Percentiles rank a stretch among this genome's conserved stretches.
phyloP scores from a whole-genome alignment of 2,329 filamentous ascomycete species.

The Penicillium expansum region DNA sequence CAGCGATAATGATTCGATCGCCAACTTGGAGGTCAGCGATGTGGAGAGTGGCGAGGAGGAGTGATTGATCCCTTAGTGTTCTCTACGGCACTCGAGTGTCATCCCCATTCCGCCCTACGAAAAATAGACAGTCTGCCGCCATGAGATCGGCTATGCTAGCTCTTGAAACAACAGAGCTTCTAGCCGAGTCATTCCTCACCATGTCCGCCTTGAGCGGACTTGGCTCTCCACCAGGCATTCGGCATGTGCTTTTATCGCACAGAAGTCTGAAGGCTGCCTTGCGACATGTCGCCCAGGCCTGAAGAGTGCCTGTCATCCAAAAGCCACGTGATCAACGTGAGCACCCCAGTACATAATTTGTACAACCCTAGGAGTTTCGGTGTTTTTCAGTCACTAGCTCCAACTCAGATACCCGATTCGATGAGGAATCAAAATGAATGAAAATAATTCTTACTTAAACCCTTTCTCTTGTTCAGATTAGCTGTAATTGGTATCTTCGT shows the following conservation, averaged over 20 bases:
- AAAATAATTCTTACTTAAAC: neutral
- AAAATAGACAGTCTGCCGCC: neutral
- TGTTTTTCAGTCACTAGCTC: neutral
- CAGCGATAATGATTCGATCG: conserved; percentile 44
- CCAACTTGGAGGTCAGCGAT: conserved; percentile 44
- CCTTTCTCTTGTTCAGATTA: neutral
- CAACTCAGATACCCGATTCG: conserved; percentile 13
- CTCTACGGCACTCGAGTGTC: conserved; percentile 5
- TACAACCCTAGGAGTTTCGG: neutral
- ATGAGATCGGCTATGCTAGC: neutral
- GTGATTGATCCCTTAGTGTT: conserved; percentile 16
- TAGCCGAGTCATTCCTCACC: neutral
- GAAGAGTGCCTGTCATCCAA: neutral
- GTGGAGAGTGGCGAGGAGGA: conserved; percentile 45
- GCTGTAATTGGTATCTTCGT: neutral
- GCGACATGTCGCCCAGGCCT: neutral
- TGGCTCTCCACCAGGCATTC: neutral
- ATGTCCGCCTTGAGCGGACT: neutral
- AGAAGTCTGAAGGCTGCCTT: neutral
- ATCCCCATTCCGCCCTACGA: neutral
- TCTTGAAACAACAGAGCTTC: conserved; percentile 11
- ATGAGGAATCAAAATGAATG: conserved; percentile 9
- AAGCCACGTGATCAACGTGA: conserved; percentile 2
- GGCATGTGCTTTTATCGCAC: neutral
- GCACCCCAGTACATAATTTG: conserved; percentile 2